Evolutionary conservation across 345 rosid genomes (phyloP), one percentile per base, ranked within the genome.

Genomic region (Salix suchowensis): DNA sequence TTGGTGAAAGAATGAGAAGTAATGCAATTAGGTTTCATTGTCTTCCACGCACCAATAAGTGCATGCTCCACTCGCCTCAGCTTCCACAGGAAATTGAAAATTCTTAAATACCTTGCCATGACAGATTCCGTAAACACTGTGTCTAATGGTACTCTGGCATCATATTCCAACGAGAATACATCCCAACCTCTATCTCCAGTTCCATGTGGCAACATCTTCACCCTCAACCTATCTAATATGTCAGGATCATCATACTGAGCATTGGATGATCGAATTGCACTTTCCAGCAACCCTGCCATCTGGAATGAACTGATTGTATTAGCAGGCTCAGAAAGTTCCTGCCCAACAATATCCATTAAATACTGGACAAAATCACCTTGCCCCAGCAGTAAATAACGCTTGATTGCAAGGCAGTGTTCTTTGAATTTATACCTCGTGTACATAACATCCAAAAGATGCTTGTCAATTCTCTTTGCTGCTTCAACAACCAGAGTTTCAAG

Each of bases 311-410:
- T 92, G 55, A 96, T 91, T 76, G 92, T 90, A 79, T 94, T 96
- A 72, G 99, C 98, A 74, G 99, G 99, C 84, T 92, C 98, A 73
- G 97, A 94, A 77, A 96, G 98, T 75, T 96, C 92, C 18, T 96
- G 89, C 80, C 97, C 97, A 71, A 92, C 92, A 77, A 86, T 91
- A 82, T 96, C 97, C 98, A 92, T 92, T 81, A 92, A 82, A 82
- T 87, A 96, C 83, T 95, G 98, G 76, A 95, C 98, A 87, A 95
- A 95, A 82, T 95, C 98, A 71, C 98, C 98, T 84, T 95, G 98
- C 72, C 98, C 98, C 32, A 95, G 94, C 34, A 96, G 89, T 77
- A 95, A 81, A 88, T 95, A 95, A 32, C 92, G 90, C 89, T 93
- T 95, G 70, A 95, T 95, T 55, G 97, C 98, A 58, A 95, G 98